Evolutionary conservation across 2,329 filamentous ascomycete species (phyloP).

Genomic region (Aspergillus chevalieri): DNA sequence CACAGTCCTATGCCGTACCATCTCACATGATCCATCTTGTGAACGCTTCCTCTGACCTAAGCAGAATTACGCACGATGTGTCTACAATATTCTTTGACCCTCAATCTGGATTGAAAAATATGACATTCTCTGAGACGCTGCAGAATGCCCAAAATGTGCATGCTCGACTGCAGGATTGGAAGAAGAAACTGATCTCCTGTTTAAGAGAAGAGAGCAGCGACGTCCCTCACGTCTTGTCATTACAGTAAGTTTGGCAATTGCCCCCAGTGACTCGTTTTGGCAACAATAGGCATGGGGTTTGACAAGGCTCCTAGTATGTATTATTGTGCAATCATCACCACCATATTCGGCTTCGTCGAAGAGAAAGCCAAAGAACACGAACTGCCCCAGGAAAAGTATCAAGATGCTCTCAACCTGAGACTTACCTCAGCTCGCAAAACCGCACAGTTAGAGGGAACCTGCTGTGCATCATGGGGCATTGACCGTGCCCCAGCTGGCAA

Average conservation of each 20-base stretch:
- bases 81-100: slow-evolving; percentile 12
- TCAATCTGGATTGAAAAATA: not conserved
- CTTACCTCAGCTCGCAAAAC: slow-evolving; percentile 21
- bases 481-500: slow-evolving; percentile 27
- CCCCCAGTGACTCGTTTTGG: not conserved
- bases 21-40: slow-evolving; percentile 15
- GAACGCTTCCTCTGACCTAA: slow-evolving; percentile 13
- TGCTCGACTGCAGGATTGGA: slow-evolving; percentile 12
- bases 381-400: not conserved
- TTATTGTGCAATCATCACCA: slow-evolving; percentile 24
- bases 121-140: slow-evolving; percentile 8
- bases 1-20: slow-evolving; percentile 5
- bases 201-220: slow-evolving; percentile 7
- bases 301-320: slow-evolving; percentile 24
- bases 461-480: slow-evolving; percentile 24
- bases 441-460: slow-evolving; percentile 19
- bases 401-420: slow-evolving; percentile 12
- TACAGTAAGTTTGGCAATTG: slow-evolving; percentile 13
- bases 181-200: slow-evolving; percentile 4
- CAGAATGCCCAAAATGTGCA: slow-evolving; percentile 10
- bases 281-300: not conserved
- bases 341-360: not conserved
- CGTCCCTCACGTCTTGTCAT: slow-evolving; percentile 15
- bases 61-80: slow-evolving; percentile 14
- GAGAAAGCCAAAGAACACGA: not conserved